These are phyloP conservation scores for Cornus florida DNA, from an alignment of 148 eudicot genomes.

Conservation along the genomic window DNA sequence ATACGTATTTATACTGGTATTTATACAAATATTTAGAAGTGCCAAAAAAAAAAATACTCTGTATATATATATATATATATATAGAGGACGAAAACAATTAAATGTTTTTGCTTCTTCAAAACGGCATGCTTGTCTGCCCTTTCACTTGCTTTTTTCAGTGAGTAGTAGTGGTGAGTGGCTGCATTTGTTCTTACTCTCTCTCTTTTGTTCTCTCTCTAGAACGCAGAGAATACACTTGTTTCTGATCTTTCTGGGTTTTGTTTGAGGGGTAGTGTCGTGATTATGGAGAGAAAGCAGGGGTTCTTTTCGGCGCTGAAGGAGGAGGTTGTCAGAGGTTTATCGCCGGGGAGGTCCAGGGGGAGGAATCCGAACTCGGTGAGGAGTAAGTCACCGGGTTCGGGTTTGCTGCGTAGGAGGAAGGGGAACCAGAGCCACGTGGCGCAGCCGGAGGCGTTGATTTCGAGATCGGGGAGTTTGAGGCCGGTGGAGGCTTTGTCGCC, in stretches of 20 bases:
- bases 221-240: no score
- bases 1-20: not conserved
- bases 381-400: slow-evolving; percentile 35
- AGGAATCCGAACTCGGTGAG: slow-evolving; percentile 10
- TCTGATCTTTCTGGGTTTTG: not conserved
- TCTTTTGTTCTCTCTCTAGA: not conserved
- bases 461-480: slow-evolving; percentile 34
- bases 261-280: not conserved
- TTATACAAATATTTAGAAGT: no score
- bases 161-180: not conserved
- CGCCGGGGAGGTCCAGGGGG: slow-evolving; percentile 30
- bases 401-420: slow-evolving; percentile 28
- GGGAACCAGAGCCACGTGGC: slow-evolving; percentile 4
- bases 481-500: slow-evolving; percentile 35
- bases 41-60: not conserved
- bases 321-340: slow-evolving; percentile 38
- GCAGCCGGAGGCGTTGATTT: slow-evolving; percentile 13
- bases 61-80: not conserved
- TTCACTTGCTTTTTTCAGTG: not conserved
- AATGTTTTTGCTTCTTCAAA: slow-evolving; percentile 16
- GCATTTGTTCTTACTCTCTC: not conserved
- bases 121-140: slow-evolving; percentile 15
- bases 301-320: slow-evolving; percentile 39
- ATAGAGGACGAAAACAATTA: not conserved
- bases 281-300: slow-evolving; percentile 43